Conservation (phyloP, 2,329 filamentous ascomycete species). For the Penicillium vulpinum region DNA sequence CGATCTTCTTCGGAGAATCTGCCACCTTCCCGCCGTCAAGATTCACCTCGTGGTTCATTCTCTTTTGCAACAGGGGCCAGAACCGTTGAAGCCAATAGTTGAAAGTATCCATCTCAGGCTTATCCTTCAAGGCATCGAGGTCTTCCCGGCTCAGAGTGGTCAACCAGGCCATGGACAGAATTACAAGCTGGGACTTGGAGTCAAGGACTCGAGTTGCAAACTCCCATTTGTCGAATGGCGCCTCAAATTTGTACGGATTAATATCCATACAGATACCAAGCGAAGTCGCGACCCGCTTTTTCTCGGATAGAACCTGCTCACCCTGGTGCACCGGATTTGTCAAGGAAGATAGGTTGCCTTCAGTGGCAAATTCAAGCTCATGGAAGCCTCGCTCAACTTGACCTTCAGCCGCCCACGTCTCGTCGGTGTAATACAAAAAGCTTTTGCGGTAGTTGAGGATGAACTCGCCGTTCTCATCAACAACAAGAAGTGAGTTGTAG, state of each 20-base stretch:
- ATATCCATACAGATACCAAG: constrained; percentile 58
- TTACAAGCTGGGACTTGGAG: constrained; percentile 52
- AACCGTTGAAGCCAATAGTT: constrained; percentile 65
- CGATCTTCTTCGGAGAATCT: constrained; percentile 34
- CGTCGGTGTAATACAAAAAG: constrained; percentile 67
- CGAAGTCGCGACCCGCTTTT: constrained; percentile 40
- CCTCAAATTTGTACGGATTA: constrained; percentile 63
- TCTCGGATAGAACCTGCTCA: background rate
- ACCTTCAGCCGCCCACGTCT: constrained; percentile 62
- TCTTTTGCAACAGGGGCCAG: constrained; percentile 49
- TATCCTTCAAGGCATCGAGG: constrained; percentile 43
- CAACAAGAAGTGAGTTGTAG: constrained; percentile 62
- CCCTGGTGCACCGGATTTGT: background rate
- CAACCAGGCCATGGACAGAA: constrained; percentile 66
- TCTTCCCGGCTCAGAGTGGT: constrained; percentile 53
- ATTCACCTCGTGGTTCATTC: constrained; percentile 30
- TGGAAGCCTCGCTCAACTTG: constrained; percentile 34
- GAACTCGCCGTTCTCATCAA: constrained; percentile 56
- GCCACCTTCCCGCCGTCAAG: constrained; percentile 25
- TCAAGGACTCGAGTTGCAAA: constrained; percentile 58
- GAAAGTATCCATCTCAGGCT: constrained; percentile 61
- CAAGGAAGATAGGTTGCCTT: background rate
- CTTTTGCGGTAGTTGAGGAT: constrained; percentile 63
- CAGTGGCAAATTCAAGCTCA: constrained; percentile 24
- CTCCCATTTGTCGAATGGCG: constrained; percentile 59